phyloP scores from a whole-genome alignment of 176 grass and related monocot genomes.

The Triticum dicoccoides region DNA sequence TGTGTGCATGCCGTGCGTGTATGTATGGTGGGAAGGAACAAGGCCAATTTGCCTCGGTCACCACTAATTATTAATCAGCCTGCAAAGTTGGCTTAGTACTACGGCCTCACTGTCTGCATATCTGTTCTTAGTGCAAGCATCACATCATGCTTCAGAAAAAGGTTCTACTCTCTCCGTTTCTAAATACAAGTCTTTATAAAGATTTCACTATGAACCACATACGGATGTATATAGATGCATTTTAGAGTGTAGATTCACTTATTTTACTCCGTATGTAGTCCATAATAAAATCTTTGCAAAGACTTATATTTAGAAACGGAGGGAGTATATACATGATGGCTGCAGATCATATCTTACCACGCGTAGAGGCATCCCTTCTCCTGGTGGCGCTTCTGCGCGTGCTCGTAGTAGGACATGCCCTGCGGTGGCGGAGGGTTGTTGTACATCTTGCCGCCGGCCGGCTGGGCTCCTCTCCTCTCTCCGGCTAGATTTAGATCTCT shows the following conservation, averaged over 20 bases:
- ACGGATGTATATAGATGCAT: too few species aligned
- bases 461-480: not conserved
- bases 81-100: too few species aligned
- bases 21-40: not conserved
- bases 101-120: not conserved
- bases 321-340: too few species aligned
- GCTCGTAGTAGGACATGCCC: slow-evolving; percentile 60
- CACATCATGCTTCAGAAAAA: not conserved
- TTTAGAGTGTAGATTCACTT: too few species aligned
- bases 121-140: not conserved
- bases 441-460: slow-evolving; percentile 39
- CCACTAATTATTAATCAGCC: not conserved
- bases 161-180: too few species aligned
- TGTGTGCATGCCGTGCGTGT: too few species aligned
- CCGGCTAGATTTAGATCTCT: not conserved
- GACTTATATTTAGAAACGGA: too few species aligned
- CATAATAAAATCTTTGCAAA: too few species aligned
- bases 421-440: slow-evolving; percentile 44
- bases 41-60: not conserved
- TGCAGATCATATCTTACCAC: slow-evolving; percentile 29
- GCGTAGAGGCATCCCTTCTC: slow-evolving; percentile 74
- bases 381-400: slow-evolving; percentile 46
- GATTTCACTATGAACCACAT: too few species aligned
- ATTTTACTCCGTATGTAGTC: too few species aligned
- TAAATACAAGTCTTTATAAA: too few species aligned